Evolutionary conservation across 768 basidiomycete genomes (phyloP).

Genomic region (Boletus rufocinnamomeus): DNA sequence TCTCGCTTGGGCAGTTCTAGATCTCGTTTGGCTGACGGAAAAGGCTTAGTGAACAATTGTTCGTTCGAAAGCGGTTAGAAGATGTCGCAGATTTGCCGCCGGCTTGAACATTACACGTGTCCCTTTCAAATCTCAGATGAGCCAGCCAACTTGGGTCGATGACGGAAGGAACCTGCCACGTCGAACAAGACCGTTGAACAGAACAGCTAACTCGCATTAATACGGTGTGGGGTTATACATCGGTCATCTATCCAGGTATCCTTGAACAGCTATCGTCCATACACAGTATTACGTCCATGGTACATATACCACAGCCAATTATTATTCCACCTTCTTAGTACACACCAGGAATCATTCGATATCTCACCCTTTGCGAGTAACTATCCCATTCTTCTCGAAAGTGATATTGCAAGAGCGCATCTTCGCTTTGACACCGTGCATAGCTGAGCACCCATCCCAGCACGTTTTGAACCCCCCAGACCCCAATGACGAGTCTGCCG

Average conservation of each 20-base stretch:
- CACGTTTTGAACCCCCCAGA: slow-evolving; percentile 33
- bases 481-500: slow-evolving; percentile 22
- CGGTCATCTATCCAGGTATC: neutral
- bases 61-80: neutral
- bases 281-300: neutral
- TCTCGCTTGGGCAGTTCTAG: neutral
- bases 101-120: neutral
- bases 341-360: slow-evolving; percentile 31
- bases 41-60: neutral
- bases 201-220: neutral
- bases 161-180: neutral
- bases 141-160: neutral
- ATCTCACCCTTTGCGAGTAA: slow-evolving; percentile 27
- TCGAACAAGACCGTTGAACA: neutral
- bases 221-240: neutral
- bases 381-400: slow-evolving; percentile 30
- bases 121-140: neutral
- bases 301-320: neutral
- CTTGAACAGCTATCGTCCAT: neutral
- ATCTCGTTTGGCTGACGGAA: neutral
- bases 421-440: slow-evolving; percentile 30
- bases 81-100: neutral
- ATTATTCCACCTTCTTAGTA: slow-evolving; percentile 13
- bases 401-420: slow-evolving; percentile 20
- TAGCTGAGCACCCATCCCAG: slow-evolving; percentile 31